Conservation (phyloP, 768 basidiomycete species). For the Sarcodon aspratus region DNA sequence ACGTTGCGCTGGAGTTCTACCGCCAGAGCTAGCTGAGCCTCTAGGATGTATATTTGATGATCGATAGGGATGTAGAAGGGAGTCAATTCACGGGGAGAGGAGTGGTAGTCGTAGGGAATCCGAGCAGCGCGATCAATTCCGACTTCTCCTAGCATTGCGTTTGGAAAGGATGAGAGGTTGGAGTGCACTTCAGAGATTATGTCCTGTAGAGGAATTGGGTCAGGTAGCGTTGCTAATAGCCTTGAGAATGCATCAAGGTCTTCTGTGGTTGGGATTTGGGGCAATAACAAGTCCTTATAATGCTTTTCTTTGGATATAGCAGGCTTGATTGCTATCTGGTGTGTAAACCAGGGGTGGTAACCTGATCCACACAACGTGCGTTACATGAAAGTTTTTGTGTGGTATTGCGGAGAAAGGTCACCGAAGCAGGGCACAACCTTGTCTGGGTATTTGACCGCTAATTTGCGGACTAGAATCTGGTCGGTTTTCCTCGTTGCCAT, state of each 20-base stretch:
- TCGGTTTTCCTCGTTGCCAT: constrained; percentile 65
- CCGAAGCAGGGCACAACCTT: constrained; percentile 86
- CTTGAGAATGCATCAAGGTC: constrained; percentile 33
- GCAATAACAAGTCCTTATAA: constrained; percentile 61
- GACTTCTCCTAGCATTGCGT: constrained; percentile 86
- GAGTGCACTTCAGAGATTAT: constrained; percentile 47
- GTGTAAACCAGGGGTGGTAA: constrained; percentile 91
- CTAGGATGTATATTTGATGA: constrained; percentile 75
- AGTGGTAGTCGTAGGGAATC: constrained; percentile 40
- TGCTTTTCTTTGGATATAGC: constrained; percentile 52
- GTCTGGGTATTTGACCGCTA: constrained; percentile 49
- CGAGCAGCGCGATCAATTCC: constrained; percentile 80
- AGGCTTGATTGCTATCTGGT: constrained; percentile 48
- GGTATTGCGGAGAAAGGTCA: constrained; percentile 18
- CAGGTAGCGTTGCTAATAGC: constrained; percentile 58
- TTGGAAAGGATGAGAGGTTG: constrained; percentile 49
- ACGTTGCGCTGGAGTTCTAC: constrained; percentile 67
- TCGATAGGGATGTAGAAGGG: constrained; percentile 68
- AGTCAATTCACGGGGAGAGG: constrained; percentile 42
- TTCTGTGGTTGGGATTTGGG: constrained; percentile 14
- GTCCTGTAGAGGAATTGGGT: constrained; percentile 52
- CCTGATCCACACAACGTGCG: constrained; percentile 30
- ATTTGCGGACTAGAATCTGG: constrained; percentile 56
- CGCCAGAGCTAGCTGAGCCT: constrained; percentile 80
- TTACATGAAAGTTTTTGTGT: constrained; percentile 14